Base-by-base conservation (phyloP, 176 grass and related monocot species). In the Cenchrus americanus region DNA sequence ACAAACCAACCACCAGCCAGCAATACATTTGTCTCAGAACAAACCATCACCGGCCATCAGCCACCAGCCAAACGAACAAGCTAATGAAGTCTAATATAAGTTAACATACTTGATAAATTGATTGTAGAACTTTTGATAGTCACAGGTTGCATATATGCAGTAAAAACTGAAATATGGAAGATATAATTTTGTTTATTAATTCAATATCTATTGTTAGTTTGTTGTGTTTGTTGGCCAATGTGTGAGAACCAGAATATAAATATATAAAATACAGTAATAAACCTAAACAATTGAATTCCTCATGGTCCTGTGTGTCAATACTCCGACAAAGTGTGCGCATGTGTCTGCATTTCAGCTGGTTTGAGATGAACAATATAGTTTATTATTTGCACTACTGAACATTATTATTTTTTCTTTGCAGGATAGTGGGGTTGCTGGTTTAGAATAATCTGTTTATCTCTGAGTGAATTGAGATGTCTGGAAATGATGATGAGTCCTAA, bases 401-500 rank as follows among this genome's bases (percentile, higher is more conserved):
- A 80, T 13, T 84, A 27, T 88, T 88, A 48, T 2, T 32, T 49
- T 61, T 74, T 59, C 64, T 80, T 62, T 75, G 19, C 69, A 89
- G 87, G 51, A 42, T 62, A 59, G 57, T 59, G 57, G 54, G 57
- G 2, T 59, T 59, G 21, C 57, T 22, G 57, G 22, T 59, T 59
- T 47, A 42, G n/a, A 47, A 41, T 43, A 54, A 23, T 64, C 26
- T 32, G 4, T 1, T 41, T 82, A 21, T 51, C 68, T 50, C 60
- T 66, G 21, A 21, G 7, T 37, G 21, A 22, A 65, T 41, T 68
- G 75, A 82, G 30, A 94, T 97, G 92, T 89, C 92, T 18, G 82
- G 76, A 73, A 91, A 92, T 50, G 86, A 91, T 50, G 88, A 91
- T 34, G 81, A 86, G 66, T 89, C 78, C 22, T 80, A 30, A 30